These are phyloP conservation scores for Didymella sp. DNA, from an alignment of 2,329 filamentous ascomycete species.

Conservation along the genomic window DNA sequence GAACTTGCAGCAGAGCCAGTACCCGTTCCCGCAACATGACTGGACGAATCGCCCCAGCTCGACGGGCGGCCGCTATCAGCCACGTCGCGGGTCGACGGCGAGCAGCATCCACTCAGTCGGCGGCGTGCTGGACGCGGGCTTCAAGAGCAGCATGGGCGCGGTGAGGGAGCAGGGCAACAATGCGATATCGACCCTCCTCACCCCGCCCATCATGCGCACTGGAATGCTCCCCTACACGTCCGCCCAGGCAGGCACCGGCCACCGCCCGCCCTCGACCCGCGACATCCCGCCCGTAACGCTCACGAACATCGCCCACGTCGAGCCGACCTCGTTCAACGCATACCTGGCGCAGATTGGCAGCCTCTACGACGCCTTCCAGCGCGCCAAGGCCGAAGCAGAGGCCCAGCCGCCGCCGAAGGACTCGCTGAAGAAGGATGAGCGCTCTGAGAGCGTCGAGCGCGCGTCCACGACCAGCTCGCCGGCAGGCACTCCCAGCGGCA, in stretches of 20 bases:
- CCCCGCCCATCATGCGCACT: conserved; percentile 87
- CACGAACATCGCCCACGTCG: conserved; percentile 84
- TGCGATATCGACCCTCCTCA: conserved; percentile 88
- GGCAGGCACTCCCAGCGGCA: conserved; percentile 53
- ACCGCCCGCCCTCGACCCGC: conserved; percentile 81
- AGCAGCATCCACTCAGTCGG: conserved; percentile 90
- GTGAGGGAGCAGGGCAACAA: not conserved
- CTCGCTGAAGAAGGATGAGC: conserved; percentile 58
- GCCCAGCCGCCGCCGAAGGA: conserved; percentile 57
- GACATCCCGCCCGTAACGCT: conserved; percentile 94
- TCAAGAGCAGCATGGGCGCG: conserved; percentile 55
- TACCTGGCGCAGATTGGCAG: conserved; percentile 87
- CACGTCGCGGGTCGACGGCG: conserved; percentile 79
- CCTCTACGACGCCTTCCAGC: conserved; percentile 86
- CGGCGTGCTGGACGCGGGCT: conserved; percentile 77
- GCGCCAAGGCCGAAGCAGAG: conserved; percentile 79
- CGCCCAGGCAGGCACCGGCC: conserved; percentile 71
- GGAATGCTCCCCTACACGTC: conserved; percentile 81
- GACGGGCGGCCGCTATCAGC: conserved; percentile 55
- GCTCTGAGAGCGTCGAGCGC: conserved; percentile 57
- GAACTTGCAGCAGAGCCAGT: conserved; percentile 52
- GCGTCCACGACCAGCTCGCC: conserved; percentile 48
- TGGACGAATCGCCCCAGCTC: conserved; percentile 56
- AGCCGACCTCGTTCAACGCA: conserved; percentile 78
- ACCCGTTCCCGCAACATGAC: conserved; percentile 67